Evolutionary conservation across 192 early-diverging fungal genomes (phyloP).

Genomic region (Spinellus fusiger): DNA sequence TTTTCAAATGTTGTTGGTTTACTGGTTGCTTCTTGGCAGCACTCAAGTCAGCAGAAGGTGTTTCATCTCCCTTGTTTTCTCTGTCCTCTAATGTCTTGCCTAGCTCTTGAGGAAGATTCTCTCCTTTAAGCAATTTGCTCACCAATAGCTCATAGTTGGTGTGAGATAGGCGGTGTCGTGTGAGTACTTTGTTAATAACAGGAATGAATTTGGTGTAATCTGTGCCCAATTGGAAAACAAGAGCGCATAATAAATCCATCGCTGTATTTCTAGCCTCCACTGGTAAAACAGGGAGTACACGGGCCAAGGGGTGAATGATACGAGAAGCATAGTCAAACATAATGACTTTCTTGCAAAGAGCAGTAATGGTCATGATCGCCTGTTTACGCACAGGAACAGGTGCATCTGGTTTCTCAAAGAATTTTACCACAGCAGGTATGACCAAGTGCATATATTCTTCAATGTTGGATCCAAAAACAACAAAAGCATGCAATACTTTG

Average conservation of each 20-base stretch:
- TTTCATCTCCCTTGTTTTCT: constrained; percentile 41
- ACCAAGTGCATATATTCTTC: constrained; percentile 92
- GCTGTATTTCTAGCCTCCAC: constrained; percentile 52
- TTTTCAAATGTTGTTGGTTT: constrained; percentile 78
- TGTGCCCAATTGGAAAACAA: constrained; percentile 78
- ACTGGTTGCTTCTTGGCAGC: constrained; percentile 72
- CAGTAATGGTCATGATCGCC: constrained; percentile 66
- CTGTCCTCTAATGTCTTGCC: constrained; percentile 45
- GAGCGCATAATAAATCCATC: constrained; percentile 77
- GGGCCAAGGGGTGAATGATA: constrained; percentile 79
- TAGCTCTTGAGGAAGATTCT: constrained; percentile 64
- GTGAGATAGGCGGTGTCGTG: constrained; percentile 59
- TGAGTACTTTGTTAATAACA: constrained; percentile 73
- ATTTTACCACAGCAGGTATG: constrained; percentile 73
- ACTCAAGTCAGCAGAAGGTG: constrained; percentile 48
- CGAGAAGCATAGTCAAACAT: constrained; percentile 82
- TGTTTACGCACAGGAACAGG: constrained; percentile 53
- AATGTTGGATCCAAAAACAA: constrained; percentile 78
- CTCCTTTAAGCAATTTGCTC: constrained; percentile 65
- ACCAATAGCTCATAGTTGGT: constrained; percentile 72
- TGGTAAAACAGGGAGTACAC: constrained; percentile 54
- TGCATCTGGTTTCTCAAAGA: constrained; percentile 69
- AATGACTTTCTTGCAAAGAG: constrained; percentile 71
- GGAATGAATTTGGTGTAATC: constrained; percentile 88
- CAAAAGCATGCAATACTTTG: constrained; percentile 71